Conservation (phyloP, 768 basidiomycete genomes). For the Pholiota microspora region DNA sequence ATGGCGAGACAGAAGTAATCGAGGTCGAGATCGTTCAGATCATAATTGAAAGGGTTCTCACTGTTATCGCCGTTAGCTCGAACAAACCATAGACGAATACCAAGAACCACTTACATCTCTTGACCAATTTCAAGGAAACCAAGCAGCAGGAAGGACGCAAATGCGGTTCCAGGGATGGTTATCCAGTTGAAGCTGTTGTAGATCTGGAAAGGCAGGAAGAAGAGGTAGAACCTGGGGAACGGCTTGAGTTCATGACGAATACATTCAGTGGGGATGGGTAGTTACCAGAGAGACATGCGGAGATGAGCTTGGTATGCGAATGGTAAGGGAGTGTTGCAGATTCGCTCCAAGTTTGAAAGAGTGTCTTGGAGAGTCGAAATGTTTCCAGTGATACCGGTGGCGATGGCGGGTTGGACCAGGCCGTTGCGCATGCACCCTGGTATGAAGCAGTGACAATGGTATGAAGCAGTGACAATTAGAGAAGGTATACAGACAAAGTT, state of each 20-base stretch:
- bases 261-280: conserved; percentile 31
- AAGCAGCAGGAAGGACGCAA: conserved; percentile 59
- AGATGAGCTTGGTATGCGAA: conserved; percentile 73
- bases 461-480: conserved; percentile 8
- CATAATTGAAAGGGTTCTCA: conserved; percentile 69
- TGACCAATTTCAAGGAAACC: conserved; percentile 71
- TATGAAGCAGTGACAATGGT: conserved; percentile 30
- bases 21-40: conserved; percentile 65
- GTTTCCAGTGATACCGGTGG: conserved; percentile 46
- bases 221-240: conserved; percentile 38
- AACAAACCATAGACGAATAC: background rate
- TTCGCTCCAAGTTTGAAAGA: conserved; percentile 57
- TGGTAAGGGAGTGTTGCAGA: conserved; percentile 63
- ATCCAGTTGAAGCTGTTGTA: conserved; percentile 39
- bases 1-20: conserved; percentile 68
- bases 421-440: conserved; percentile 30
- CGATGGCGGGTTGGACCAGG: conserved; percentile 51
- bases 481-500: too few relatives aligned
- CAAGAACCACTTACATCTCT: conserved; percentile 44
- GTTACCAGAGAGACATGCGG: conserved; percentile 60
- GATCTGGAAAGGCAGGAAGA: conserved; percentile 56
- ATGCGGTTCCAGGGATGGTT: conserved; percentile 62
- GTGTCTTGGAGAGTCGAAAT: conserved; percentile 54
- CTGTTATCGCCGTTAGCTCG: conserved; percentile 25
- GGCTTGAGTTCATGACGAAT: conserved; percentile 33